phyloP scores from a whole-genome alignment of 805 yeast genomes.

The Hanseniaspora pseudoguilliermondii region DNA sequence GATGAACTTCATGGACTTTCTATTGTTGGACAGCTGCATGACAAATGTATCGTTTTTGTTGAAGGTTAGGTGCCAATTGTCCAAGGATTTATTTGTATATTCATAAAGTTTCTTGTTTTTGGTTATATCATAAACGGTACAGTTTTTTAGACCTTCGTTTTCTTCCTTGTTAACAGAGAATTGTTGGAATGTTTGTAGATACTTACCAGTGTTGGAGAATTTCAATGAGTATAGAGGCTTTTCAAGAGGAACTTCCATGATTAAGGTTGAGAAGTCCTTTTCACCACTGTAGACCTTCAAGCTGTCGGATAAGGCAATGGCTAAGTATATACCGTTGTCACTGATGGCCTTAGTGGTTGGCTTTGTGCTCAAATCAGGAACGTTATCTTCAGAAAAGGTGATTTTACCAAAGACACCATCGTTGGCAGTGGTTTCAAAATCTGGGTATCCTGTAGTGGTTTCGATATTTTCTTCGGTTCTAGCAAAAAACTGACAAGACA shows the following conservation, averaged over 20 bases:
- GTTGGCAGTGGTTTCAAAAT: constrained; percentile 14
- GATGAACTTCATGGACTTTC: constrained; percentile 25
- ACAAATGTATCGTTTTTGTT: constrained; percentile 27
- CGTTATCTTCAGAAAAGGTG: constrained; percentile 19
- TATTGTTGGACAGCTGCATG: constrained; percentile 17
- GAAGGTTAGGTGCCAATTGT: constrained; percentile 54
- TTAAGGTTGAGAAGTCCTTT: constrained; percentile 17
- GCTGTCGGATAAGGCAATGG: constrained; percentile 17
- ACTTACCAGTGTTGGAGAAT: constrained; percentile 82
- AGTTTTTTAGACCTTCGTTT: constrained; percentile 57
- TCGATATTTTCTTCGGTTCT: constrained; percentile 28
- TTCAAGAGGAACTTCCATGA: constrained; percentile 28
- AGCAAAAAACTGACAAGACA: constrained; percentile 28
- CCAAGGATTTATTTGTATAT: constrained; percentile 69
- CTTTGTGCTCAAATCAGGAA: constrained; percentile 15
- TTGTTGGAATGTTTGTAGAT: constrained; percentile 78
- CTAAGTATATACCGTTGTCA: constrained; percentile 28
- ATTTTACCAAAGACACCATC: constrained; percentile 16
- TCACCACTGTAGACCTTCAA: constrained; percentile 23
- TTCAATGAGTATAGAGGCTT: constrained; percentile 64
- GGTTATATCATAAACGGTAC: constrained; percentile 53
- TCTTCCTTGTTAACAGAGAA: constrained; percentile 64
- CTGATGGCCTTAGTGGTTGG: constrained; percentile 22
- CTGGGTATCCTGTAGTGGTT: constrained; percentile 27
- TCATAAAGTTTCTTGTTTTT: constrained; percentile 27